phyloP scores from a whole-genome alignment of 2,329 filamentous ascomycete species.

The Trichoderma atroviride region DNA sequence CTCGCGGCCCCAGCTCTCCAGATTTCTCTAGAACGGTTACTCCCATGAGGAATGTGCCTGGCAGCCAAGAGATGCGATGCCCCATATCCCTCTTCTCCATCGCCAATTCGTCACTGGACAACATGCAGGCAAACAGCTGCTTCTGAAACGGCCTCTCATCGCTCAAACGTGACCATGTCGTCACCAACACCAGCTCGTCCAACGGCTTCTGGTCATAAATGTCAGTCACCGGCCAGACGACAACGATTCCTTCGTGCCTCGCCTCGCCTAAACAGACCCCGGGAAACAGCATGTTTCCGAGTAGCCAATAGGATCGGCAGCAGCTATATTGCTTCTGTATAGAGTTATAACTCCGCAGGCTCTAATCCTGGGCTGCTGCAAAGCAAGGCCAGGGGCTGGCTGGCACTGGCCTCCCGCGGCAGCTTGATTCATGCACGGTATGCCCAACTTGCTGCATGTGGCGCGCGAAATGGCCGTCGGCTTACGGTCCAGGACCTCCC shows the following conservation, averaged over 20 bases:
- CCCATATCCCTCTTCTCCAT: background rate
- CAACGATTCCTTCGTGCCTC: background rate
- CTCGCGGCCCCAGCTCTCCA: background rate
- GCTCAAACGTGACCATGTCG: background rate
- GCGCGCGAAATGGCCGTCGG: constrained; percentile 18
- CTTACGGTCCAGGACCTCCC: background rate
- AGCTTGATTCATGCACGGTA: constrained; percentile 12
- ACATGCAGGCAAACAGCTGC: background rate
- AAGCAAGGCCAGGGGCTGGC: background rate
- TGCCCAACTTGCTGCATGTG: background rate
- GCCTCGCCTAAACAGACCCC: constrained; percentile 15
- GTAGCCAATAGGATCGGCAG: background rate
- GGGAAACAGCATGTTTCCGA: constrained; percentile 12
- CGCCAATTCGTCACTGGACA: constrained; percentile 2
- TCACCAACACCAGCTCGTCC: background rate
- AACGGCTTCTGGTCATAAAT: background rate
- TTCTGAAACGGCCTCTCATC: background rate
- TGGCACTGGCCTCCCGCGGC: background rate
- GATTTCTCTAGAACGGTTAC: background rate
- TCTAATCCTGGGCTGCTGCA: constrained; percentile 6
- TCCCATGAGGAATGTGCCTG: background rate
- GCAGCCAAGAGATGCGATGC: background rate
- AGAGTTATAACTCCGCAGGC: constrained; percentile 23
- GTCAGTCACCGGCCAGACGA: background rate
- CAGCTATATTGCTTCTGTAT: constrained; percentile 21